These are phyloP conservation scores for Periconia sp. DNA, from an alignment of 2,329 filamentous ascomycete genomes.

Conservation along the genomic window DNA sequence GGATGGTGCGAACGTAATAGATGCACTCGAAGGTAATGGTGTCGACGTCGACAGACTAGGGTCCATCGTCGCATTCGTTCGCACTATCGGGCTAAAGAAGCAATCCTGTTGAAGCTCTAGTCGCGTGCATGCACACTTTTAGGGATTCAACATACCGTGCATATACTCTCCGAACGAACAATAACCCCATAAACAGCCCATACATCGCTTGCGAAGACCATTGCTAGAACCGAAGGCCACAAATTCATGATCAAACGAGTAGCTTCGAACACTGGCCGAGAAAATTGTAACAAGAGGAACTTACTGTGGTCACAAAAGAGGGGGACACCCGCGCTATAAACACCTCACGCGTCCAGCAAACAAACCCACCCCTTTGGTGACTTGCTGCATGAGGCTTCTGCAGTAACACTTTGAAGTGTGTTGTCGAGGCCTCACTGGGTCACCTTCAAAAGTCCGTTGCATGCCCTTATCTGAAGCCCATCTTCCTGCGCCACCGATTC, in stretches of 20 bases:
- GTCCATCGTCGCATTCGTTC: neutral
- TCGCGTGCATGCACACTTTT: too few species aligned
- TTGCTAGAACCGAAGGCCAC: constrained; percentile 1
- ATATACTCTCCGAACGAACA: constrained; percentile 4
- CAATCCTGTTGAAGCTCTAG: too few species aligned
- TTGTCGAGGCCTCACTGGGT: constrained; percentile 9
- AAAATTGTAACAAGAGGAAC: neutral
- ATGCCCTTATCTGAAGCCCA: neutral
- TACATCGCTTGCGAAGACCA: constrained; percentile 17
- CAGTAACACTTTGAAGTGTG: constrained; percentile 22
- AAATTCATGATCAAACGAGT: constrained; percentile 4
- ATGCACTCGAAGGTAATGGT: neutral
- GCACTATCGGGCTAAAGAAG: neutral
- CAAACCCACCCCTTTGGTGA: constrained; percentile 10
- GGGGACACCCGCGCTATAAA: constrained; percentile 11
- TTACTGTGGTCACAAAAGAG: constrained; percentile 6
- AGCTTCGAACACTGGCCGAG: too few species aligned
- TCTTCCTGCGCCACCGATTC: too few species aligned
- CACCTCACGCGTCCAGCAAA: constrained; percentile 13
- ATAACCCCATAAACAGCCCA: constrained; percentile 25
- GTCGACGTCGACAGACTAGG: too few species aligned
- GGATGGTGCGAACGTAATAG: too few species aligned
- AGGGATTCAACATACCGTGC: constrained; percentile 11
- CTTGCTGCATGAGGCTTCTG: constrained; percentile 26
- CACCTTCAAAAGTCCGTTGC: neutral